Evolutionary conservation across 2,329 filamentous ascomycete genomes (phyloP).

Genomic region (Colletotrichum tamarilloi): DNA sequence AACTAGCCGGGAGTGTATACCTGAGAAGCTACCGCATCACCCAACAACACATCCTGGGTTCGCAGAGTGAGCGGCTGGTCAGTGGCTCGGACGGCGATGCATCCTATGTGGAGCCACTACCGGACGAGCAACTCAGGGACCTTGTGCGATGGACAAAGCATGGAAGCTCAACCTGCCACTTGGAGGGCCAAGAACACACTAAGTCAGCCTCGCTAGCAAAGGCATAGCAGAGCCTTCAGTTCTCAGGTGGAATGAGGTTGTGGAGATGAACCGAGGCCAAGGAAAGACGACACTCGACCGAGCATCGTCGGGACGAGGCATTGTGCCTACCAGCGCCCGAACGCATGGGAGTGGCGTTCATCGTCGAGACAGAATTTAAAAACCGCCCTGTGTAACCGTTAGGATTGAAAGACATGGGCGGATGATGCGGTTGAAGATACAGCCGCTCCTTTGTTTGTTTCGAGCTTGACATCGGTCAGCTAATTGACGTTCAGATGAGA

Average conservation of each 20-base stretch:
- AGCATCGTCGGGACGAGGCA: neutral
- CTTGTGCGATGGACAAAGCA: slow-evolving; percentile 16
- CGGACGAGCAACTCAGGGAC: neutral
- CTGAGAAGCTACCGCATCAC: neutral
- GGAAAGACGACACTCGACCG: neutral
- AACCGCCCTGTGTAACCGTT: neutral
- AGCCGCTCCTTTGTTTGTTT: neutral
- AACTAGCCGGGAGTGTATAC: neutral
- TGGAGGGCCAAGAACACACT: neutral
- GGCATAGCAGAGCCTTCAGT: neutral
- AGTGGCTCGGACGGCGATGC: neutral
- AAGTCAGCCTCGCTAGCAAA: slow-evolving; percentile 8
- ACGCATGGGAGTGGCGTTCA: neutral
- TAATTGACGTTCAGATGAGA: neutral
- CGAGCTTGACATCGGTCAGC: neutral
- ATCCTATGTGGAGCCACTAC: neutral
- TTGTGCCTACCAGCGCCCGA: neutral
- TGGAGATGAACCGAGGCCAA: slow-evolving; percentile 23
- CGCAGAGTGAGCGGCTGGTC: neutral
- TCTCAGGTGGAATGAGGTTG: neutral
- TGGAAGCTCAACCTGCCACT: slow-evolving; percentile 4
- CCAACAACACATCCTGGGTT: neutral
- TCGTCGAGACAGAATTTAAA: neutral
- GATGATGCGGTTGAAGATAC: neutral
- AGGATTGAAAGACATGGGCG: neutral